Conservation (phyloP, 352 stramenopile genomes). For the Salisapilia sapeloensis region DNA sequence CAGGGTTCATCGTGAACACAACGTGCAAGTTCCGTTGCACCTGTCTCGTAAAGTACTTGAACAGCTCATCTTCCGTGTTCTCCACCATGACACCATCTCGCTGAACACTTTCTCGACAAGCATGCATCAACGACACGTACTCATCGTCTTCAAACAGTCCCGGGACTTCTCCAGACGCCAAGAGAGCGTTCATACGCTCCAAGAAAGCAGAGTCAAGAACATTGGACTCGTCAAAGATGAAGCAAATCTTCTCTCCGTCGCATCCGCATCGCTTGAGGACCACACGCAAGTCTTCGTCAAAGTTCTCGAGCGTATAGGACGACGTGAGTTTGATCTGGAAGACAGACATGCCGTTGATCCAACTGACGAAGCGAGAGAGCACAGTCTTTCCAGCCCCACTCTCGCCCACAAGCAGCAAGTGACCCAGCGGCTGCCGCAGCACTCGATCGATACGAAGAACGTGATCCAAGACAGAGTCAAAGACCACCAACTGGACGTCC, state of each 20-base stretch:
- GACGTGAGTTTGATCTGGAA: slow-evolving; percentile 99
- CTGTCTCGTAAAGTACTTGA: slow-evolving; percentile 93
- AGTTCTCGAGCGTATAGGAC: slow-evolving; percentile 98
- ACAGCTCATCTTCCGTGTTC: slow-evolving; percentile 91
- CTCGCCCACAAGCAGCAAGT: slow-evolving; percentile 97
- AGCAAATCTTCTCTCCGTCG: slow-evolving; percentile 98
- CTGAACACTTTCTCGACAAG: slow-evolving; percentile 89
- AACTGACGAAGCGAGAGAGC: slow-evolving; percentile 98
- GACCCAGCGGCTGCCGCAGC: slow-evolving; percentile 95
- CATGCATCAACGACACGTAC: slow-evolving; percentile 93
- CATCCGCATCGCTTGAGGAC: slow-evolving; percentile 96
- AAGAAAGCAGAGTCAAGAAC: slow-evolving; percentile 96
- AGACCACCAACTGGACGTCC: slow-evolving; percentile 98
- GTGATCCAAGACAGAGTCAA: slow-evolving; percentile 99
- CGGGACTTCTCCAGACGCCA: slow-evolving; percentile 98
- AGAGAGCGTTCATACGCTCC: slow-evolving; percentile 99
- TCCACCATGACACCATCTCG: slow-evolving; percentile 79
- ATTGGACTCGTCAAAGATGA: slow-evolving; percentile 99
- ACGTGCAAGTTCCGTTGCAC: slow-evolving; percentile 99
- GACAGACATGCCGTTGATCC: slow-evolving; percentile 99
- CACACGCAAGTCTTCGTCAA: slow-evolving; percentile 97
- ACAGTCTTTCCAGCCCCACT: slow-evolving; percentile 98
- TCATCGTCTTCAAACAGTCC: slow-evolving; percentile 99
- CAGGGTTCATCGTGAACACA: slow-evolving; percentile 99
- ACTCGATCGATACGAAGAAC: slow-evolving; percentile 97